A percentile compares a stretch with the other conserved stretches of the same genome.
Conservation (phyloP, 306 rosid species). For the Fagus sylvatica region DNA sequence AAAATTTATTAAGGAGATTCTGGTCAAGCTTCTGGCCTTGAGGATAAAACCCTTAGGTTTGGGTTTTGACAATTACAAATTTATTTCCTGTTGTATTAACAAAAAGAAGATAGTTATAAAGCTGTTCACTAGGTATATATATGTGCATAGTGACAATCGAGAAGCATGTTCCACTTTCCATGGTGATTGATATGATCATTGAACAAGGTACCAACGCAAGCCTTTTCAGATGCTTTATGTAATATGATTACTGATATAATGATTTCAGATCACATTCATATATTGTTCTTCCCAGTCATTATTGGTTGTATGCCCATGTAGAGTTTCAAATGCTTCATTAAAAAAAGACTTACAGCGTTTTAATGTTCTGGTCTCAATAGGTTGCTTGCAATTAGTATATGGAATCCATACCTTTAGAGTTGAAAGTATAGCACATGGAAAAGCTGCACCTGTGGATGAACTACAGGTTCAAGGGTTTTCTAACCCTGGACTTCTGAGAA, state of each 20-base stretch:
- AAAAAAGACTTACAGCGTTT: not conserved
- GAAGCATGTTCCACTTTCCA: conserved; percentile 66
- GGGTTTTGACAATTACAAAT: too few species aligned
- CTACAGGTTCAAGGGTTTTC: conserved; percentile 86
- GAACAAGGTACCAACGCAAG: conserved; percentile 72
- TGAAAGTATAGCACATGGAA: conserved; percentile 81
- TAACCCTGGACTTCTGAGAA: conserved; percentile 68
- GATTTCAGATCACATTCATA: not conserved
- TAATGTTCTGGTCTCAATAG: conserved; percentile 37
- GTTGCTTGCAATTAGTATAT: conserved; percentile 81
- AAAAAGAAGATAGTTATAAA: not conserved
- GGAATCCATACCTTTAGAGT: conserved; percentile 84
- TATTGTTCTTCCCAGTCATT: not conserved
- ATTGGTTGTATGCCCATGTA: not conserved
- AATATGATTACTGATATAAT: not conserved
- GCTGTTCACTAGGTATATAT: too few species aligned
- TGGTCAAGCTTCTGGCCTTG: too few species aligned
- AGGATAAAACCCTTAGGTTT: too few species aligned
- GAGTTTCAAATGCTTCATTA: not conserved
- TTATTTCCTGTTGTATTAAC: not conserved
- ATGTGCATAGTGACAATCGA: conserved; percentile 43
- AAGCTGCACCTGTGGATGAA: conserved; percentile 85
- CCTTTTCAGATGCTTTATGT: conserved; percentile 3
- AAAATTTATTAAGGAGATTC: too few species aligned
- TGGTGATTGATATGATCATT: conserved; percentile 78